phyloP scores from a whole-genome alignment of 176 grass and related monocot species.

The Aechmea fasciata region DNA sequence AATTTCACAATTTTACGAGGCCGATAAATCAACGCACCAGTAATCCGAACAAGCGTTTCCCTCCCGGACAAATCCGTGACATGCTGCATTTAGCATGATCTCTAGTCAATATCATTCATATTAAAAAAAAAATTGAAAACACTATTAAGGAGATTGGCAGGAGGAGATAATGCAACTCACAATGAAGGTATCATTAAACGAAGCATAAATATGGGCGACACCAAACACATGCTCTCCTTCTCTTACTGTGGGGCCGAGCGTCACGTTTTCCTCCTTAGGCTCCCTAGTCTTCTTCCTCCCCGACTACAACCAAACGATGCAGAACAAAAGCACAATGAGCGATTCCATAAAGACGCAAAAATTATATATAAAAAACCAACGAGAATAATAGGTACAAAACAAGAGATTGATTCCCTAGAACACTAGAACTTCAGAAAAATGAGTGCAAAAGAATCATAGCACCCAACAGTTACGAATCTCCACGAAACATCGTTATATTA shows the following conservation, averaged over 20 bases:
- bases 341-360: neutral
- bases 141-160: neutral
- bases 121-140: too few relatives aligned
- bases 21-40: conserved; percentile 26
- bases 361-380: too few relatives aligned
- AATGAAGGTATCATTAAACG: conserved; percentile 83
- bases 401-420: too few relatives aligned
- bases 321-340: neutral
- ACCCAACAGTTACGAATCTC: too few relatives aligned
- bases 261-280: conserved; percentile 80
- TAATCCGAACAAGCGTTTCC: conserved; percentile 76
- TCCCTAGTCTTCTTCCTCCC: conserved; percentile 65
- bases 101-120: neutral
- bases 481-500: neutral
- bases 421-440: too few relatives aligned
- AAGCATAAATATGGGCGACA: conserved; percentile 70
- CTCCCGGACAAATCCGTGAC: conserved; percentile 76
- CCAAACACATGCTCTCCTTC: conserved; percentile 78
- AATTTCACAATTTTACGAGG: neutral
- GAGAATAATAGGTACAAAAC: too few relatives aligned
- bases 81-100: conserved; percentile 34
- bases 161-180: conserved; percentile 21
- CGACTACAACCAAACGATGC: conserved; percentile 28
- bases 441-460: too few relatives aligned
- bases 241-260: conserved; percentile 61